These are phyloP conservation scores for Apiospora arundinis DNA, from an alignment of 2,329 filamentous ascomycete genomes.

Conservation along the genomic window DNA sequence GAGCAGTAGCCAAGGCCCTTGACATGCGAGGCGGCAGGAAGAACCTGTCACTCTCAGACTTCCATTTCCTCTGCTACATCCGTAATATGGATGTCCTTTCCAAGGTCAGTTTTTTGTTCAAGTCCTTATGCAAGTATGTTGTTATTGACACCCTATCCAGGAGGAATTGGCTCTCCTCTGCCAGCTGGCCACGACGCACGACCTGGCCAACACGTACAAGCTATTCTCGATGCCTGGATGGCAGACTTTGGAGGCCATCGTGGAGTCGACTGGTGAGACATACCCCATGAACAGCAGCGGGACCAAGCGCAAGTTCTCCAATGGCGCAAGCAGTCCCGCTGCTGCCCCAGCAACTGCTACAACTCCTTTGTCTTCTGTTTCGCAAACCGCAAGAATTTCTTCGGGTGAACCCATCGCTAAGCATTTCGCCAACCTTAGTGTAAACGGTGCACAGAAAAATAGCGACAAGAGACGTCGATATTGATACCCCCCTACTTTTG, in stretches of 20 bases:
- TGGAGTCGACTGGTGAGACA: conserved; percentile 97
- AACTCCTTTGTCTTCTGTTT: conserved; percentile 31
- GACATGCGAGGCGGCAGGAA: conserved; percentile 66
- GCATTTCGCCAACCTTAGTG: conserved; percentile 46
- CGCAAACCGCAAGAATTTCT: conserved; percentile 28
- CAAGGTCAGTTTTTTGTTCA: conserved; percentile 66
- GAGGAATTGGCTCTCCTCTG: conserved; percentile 88
- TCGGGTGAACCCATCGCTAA: conserved; percentile 44
- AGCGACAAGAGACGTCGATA: conserved; percentile 5
- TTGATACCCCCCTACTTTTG: neutral
- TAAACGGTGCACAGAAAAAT: conserved; percentile 34
- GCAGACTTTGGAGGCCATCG: conserved; percentile 91
- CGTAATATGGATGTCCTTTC: conserved; percentile 80
- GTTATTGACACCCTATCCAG: conserved; percentile 54
- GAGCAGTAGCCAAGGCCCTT: conserved; percentile 71
- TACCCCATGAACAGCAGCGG: conserved; percentile 57
- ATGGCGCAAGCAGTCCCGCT: conserved; percentile 29
- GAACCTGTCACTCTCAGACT: conserved; percentile 78
- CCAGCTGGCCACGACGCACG: conserved; percentile 81
- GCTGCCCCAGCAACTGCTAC: conserved; percentile 19
- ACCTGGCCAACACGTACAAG: conserved; percentile 80
- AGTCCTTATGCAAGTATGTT: neutral
- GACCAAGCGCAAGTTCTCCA: conserved; percentile 64
- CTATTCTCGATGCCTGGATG: conserved; percentile 88
- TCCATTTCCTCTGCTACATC: conserved; percentile 91